Evolutionary conservation across 805 yeast genomes (phyloP), one percentile per base, ranked within the genome.

Genomic region (Kodamaea jinghongensis): DNA sequence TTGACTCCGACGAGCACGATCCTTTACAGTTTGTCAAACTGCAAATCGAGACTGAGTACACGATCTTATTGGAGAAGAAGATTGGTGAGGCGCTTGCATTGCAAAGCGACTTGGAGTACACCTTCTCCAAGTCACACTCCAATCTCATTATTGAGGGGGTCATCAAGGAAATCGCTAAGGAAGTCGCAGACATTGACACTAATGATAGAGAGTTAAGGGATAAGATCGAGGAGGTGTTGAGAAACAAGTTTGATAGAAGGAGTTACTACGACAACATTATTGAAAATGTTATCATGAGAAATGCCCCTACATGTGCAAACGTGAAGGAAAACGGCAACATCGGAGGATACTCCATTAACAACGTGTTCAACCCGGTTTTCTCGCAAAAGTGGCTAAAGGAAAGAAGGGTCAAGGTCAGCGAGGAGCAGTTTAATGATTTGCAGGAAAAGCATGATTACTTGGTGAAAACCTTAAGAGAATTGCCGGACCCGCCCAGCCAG

Each of bases 381-480:
- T 41, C 43, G 31, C 41, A 35, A 12, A 35, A 38, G 14, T 44
- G 20, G 27, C 31, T 44, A 6, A 26, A 17, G 1, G 41, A 38
- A 2, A 12, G 17, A 10, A 33, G 43, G 17, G 30, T 32, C 13
- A 17, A 29, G 12, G 23, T 44, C n/a, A 9, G 26, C 4, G 48
- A 46, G 4, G 50, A 41, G 4, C 49, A 43, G 26, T 51, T 57
- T 25, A 17, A 37, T 1, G 58, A 51, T 13, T 42, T 63, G 26
- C 58, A 56, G 38, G 27, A 31, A 3, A 45, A 47, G 11, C 70
- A 64, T 46, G 62, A 56, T 27, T 30, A 34, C 3, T 41, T 60
- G 13, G 65, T 61, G 5, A 40, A 47, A 10, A 36, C 36, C 9
- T 45, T 66, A 30, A 51, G 55, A 28, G 36, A 43, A 4, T 37